Evolutionary conservation across 805 yeast species (phyloP), one percentile per base, ranked within the genome.

Genomic region (Hanseniaspora occidentalis): DNA sequence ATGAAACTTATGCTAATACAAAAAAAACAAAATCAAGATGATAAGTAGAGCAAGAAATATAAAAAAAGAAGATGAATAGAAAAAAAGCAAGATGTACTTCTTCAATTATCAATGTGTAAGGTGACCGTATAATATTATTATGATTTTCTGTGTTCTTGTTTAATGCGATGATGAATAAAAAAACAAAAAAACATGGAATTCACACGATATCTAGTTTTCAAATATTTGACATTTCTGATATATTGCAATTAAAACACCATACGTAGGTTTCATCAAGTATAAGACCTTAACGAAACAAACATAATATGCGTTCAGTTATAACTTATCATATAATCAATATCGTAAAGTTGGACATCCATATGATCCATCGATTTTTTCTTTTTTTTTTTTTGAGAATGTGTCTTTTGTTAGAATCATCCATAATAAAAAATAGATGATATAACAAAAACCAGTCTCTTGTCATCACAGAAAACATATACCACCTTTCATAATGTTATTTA

Each of bases 21-120:
- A 35, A n/a, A 35, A 8, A 19, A 20, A 19, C 10, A 35, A 22
- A n/a, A 21, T 20, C 5, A 18, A 35, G 16, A 21, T n/a, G 19
- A 11, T 17, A 33, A 33, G 24, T n/a, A 20, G 19, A 22, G 9
- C 19, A 17, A 16, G n/a, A n/a, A 27, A 20, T 29, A 37, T 19
- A 29, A 37, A 14, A 16, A 11, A 20, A 8, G 21, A 9, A 8
- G 4, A 7, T 6, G 18, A 8, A 18, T 13, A 35, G 18, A 35
- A 35, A 38, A 38, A 34, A 38, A 38, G 34, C 41, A 38, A 38
- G 34, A 38, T 37, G 20, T 33, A 19, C 37, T 17, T 33, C 38
- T 36, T 35, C 23, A 22, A 35, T 22, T 8, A 22, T 22, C 14
- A 14, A 35, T 35, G 21, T 7, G n/a, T 26, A 8, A n/a, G 4